Evolutionary conservation across 768 basidiomycete species (phyloP).

Genomic region (Coprinopsis strossmayeri): DNA sequence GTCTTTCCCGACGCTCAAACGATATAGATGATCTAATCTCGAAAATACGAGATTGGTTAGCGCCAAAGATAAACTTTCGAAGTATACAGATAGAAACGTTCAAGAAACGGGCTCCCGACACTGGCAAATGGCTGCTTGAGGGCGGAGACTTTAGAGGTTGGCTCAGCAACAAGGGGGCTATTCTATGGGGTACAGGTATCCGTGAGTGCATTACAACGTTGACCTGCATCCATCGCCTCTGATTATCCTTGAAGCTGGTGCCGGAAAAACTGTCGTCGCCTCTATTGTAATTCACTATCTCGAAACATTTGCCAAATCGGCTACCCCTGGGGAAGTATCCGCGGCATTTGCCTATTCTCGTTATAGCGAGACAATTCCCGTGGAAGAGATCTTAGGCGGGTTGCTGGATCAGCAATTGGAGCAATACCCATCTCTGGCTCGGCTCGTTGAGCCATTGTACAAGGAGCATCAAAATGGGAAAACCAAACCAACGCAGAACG

Average conservation of each 20-base stretch:
- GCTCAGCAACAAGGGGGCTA: not conserved
- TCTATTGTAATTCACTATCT: conserved; percentile 1
- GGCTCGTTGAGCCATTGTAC: not conserved
- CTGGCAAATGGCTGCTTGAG: not conserved
- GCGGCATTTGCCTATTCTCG: conserved; percentile 2
- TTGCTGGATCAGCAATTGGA: not conserved
- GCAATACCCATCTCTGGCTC: not conserved
- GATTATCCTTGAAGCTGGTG: not conserved
- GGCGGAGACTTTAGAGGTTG: not conserved
- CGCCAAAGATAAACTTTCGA: not conserved
- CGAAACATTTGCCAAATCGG: not conserved
- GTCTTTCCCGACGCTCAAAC: too few species aligned
- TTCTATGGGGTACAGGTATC: conserved; percentile 2
- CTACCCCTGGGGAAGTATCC: not conserved
- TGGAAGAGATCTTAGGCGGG: not conserved
- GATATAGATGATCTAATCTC: too few species aligned
- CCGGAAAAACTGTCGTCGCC: conserved; percentile 1
- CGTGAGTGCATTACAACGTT: not conserved
- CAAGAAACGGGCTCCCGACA: not conserved
- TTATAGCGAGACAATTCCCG: not conserved
- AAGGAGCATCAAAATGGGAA: not conserved
- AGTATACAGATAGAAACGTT: not conserved
- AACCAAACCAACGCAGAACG: not conserved
- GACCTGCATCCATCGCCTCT: not conserved
- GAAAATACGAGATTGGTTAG: too few species aligned